phyloP scores from a whole-genome alignment of 1,284 basidiomycete genomes.

The Puccinia brachypodii region DNA sequence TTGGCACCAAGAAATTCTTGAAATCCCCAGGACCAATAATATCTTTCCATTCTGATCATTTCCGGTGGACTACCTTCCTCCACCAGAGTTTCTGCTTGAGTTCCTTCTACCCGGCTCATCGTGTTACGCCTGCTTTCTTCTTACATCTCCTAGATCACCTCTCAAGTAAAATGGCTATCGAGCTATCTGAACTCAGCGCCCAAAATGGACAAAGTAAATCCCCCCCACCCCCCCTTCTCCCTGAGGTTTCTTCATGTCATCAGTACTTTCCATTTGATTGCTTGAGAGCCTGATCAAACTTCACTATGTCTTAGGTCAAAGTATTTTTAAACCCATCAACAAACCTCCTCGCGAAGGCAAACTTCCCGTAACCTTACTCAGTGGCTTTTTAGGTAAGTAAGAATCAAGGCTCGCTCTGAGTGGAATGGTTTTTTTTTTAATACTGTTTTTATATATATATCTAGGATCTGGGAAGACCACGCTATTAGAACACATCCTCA shows the following conservation, averaged over 20 bases:
- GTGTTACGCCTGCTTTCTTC: not conserved
- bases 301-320: not conserved
- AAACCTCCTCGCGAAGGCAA: constrained; percentile 37
- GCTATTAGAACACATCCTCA: constrained; percentile 60
- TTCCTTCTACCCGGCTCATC: not conserved
- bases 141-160: not conserved
- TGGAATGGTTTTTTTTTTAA: too few species aligned
- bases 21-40: not conserved
- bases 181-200: constrained; percentile 1
- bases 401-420: not conserved
- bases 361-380: constrained; percentile 42
- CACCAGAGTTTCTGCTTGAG: not conserved
- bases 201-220: constrained; percentile 6
- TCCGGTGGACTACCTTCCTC: not conserved
- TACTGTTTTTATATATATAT: not conserved
- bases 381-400: constrained; percentile 36
- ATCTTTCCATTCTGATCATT: not conserved
- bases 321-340: constrained; percentile 1
- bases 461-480: constrained; percentile 61
- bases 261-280: not conserved
- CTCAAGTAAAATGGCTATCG: constrained; percentile 11
- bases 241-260: not conserved
- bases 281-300: not conserved
- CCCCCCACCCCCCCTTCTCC: not conserved
- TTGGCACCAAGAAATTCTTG: not conserved